phyloP scores from a whole-genome alignment of 257 asterid species.

The Solanum corneliomulleri region DNA sequence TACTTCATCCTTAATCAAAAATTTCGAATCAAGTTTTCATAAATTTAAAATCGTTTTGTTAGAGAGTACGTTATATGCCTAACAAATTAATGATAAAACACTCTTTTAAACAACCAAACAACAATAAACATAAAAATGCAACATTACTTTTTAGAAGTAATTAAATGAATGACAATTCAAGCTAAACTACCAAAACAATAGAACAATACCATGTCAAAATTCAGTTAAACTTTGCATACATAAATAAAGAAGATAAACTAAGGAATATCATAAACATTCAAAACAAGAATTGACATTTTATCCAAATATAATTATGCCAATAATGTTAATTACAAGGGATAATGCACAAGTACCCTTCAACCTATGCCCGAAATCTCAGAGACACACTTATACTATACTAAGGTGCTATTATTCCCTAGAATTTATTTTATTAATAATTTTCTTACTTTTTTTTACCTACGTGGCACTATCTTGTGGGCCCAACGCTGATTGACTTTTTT shows the following conservation, averaged over 20 bases:
- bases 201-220: not conserved
- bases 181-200: not conserved
- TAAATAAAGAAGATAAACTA: not conserved
- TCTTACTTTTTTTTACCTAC: too few relatives aligned
- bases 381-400: too few relatives aligned
- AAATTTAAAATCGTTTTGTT: too few relatives aligned
- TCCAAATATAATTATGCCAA: not conserved
- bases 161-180: not conserved
- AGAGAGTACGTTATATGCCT: not conserved
- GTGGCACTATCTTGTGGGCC: too few relatives aligned
- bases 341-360: too few relatives aligned
- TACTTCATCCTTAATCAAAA: too few relatives aligned
- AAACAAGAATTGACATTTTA: not conserved
- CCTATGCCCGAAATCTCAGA: too few relatives aligned
- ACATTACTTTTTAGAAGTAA: not conserved
- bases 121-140: not conserved
- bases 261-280: not conserved
- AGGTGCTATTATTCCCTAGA: too few relatives aligned
- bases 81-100: not conserved
- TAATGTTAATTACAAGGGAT: not conserved
- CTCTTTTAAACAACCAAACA: not conserved
- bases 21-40: too few relatives aligned
- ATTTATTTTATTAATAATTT: too few relatives aligned
- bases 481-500: too few relatives aligned
- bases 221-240: too few relatives aligned